Base-by-base conservation (phyloP, 208 protist species). In the Leishmania braziliensis region DNA sequence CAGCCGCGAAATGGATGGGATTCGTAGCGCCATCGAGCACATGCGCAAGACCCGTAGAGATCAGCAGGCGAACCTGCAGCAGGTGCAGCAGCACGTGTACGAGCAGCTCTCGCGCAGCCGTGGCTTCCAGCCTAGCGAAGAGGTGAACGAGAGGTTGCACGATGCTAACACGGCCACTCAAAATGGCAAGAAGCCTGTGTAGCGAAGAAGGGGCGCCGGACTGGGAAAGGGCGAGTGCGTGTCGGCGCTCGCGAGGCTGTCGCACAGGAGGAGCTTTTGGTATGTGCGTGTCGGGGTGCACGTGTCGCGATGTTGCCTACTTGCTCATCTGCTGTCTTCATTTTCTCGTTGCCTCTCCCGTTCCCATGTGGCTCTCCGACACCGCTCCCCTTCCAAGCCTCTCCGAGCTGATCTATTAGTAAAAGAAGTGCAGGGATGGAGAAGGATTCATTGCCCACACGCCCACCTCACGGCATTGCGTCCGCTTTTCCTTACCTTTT, bases 1-100 rank as follows among this genome's bases (percentile, higher is more conserved):
- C 56, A 54, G 36, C 36, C 78, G 54, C 20, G 84, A 88, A 43
- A 51, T 84, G 48, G 81, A 82, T 48, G 60, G 84, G 8, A 71
- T 82, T 29, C 78, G 78, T 48, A 79, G 60, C 29, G 65, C 68
- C 3, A 75, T 84, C 12, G 66, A 84, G 68, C 65, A 68, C 26
- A 77, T 88, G 68, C 80, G 81, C 66, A 69, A 65, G 33, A 70
- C 78, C 4, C 81, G 82, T 43, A 78, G 82, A 29, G 73, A 78
- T 6, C 86, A 81, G 0, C 80, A 84, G 69, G 69, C 58, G 48
- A 83, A 77, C 53, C 60, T 85, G 66, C 77, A 86, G 76, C 72
- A 56, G 16, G 66, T 86, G 46, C 75, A 85, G 73, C 80, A 83
- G 56, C 77, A 85, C 46, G 72, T 85, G 58, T 89, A 89, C 77